Base-by-base conservation (phyloP, 352 stramenopile genomes). In the Pythium dissimile region DNA sequence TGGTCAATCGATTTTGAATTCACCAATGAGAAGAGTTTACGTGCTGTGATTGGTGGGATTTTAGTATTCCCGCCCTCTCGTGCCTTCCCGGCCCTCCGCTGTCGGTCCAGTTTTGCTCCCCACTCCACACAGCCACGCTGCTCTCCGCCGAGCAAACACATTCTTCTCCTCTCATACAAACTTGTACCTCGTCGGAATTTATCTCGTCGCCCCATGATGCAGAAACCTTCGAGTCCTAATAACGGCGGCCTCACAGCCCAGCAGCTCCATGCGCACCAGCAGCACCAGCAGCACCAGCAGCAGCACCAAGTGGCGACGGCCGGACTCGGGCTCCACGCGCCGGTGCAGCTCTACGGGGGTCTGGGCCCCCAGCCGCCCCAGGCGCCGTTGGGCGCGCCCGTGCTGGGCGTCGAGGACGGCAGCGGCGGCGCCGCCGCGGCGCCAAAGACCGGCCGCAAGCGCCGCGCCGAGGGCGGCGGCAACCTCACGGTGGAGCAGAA, bases 401-500 rank as follows among this genome's bases (percentile, higher is more conserved):
- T 44, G 45, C 2, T 44, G 18, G 44, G 37, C 46, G 38, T 54
- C 43, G 41, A 34, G 4, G 59, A 48, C 27, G 38, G 37, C 32
- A 23, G 24, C 34, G 24, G 5, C 35, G 51, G 12, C 28, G 31
- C 30, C 27, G 38, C 24, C 26, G 50, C 3, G 7, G 34, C 50
- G 5, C 16, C 47, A 20, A 68, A 68, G 52, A 73, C 66, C 12
- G 73, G 78, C 21, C 64, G 68, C 52, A 71, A 72, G 45, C 70
- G 72, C 31, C 77, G 82, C 35, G 69, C 69, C 21, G 82, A 86
- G 23, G 84, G 84, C 27, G 75, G 69, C 44, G 84, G 84, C 26
- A 94, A 94, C 66, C 67, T 94, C 28, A 94, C 84, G 54, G 81
- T 92, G 21, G 82, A 94, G 60, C 84, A 94, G 69, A 92, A 92